Evolutionary conservation across 1,284 basidiomycete genomes (phyloP), one percentile per base, ranked within the genome.

Genomic region (Boletus albobrunnescens): DNA sequence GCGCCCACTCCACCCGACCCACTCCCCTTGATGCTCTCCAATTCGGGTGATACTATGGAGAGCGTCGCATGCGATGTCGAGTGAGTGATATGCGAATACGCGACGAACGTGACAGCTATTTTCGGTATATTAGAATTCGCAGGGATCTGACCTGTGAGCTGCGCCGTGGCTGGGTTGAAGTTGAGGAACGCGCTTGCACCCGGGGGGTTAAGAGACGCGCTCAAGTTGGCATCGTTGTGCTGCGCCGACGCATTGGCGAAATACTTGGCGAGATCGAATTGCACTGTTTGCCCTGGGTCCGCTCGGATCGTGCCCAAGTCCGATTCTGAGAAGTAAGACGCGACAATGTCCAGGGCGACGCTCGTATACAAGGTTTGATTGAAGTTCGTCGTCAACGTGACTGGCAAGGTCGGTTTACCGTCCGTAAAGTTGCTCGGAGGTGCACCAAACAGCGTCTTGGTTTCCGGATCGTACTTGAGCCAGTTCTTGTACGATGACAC

Each of bases 51-150:
- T 26, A 75, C 72, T 38, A 90, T 68, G 1, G 72, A 65, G n/a
- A 89, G 69, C 37, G 60, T 74, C 2, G 81, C 70, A 56, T 84
- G 81, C 11, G 87, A 91, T 0, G 78, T 84, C 8, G 87, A 85
- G 57, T 84, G 84, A 3, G 83, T 87, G 22, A 74, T 50, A 38
- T 64, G 69, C 33, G 82, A 84, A 62, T 81, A 84, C 2, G 82
- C 79, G 6, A 81, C 80, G 56, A 88, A 84, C 6, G 75, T 77
- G 42, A 82, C 69, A 3, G 67, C 63, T 36, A 82, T 70, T 16
- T 67, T 57, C 26, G 66, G 45, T 44, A 52, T 55, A 41, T 68
- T 64, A 2, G 63, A 63, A 44, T 76, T 64, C 20, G 55, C 41
- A 19, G 84, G 83, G 27, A 86, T 61, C n/a, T 56, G 71, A 16